A percentile compares a stretch with the other conserved stretches of the same genome.
Conservation (phyloP, 73 alveolate genomes). For the Paramecium pentaurelia region DNA sequence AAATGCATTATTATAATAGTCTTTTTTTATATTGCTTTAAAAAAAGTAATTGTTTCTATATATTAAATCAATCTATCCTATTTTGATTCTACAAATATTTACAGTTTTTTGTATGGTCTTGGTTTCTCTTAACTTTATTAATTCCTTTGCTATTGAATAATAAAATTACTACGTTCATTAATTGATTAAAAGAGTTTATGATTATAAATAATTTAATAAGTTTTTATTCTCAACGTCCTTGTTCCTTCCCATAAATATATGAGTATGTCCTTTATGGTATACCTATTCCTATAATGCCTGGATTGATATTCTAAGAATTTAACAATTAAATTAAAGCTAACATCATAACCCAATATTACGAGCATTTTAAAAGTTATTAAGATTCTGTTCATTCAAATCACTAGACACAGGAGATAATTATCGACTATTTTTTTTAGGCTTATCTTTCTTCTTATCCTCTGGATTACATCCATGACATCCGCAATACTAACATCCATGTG, state of each 20-base stretch:
- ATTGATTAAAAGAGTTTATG: conserved; percentile 21
- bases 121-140: background rate
- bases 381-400: conserved; percentile 16
- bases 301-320: background rate
- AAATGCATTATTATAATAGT: background rate
- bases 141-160: background rate
- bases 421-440: conserved; percentile 28
- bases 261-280: conserved; percentile 51
- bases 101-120: background rate
- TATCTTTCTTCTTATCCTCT: conserved; percentile 78
- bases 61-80: background rate
- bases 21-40: background rate
- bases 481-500: conserved; percentile 84
- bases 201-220: background rate
- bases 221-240: conserved; percentile 32
- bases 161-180: background rate
- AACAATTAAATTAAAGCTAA: background rate
- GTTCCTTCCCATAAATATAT: conserved; percentile 28
- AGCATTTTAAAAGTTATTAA: conserved; percentile 17
- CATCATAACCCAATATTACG: background rate
- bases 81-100: background rate
- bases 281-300: conserved; percentile 36
- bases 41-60: background rate
- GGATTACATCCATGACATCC: conserved; percentile 93
- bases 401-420: conserved; percentile 20